Base-by-base conservation (phyloP, 176 grass and related monocot species). In the Carex parvula region DNA sequence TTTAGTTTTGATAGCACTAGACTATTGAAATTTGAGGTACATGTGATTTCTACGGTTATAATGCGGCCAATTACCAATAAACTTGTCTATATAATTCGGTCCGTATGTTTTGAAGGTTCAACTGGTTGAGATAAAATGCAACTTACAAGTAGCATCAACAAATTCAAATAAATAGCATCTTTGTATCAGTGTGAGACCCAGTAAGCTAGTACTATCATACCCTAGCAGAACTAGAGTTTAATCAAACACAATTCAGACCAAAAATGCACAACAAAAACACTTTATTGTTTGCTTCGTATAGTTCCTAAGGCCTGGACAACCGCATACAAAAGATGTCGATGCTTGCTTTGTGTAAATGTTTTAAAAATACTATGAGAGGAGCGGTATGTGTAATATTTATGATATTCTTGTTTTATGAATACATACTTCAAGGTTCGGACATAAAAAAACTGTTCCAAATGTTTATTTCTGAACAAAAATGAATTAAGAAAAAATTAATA, bases 401-500 rank as follows among this genome's bases (percentile, higher is more conserved):
- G 4, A 39, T 37, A 69, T 16, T 18, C 32, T 39, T 18, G 65
- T 69, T 69, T 64, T 3, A 69, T 4, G 2, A 7, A 69, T 39
- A 69, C 18, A 39, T 69, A 69, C 15, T 18, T 8, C 32, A 69
- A 69, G 65, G 5, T 69, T 69, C 65, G 7, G 33, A 17, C 13
- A 69, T 15, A 69, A 69, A 14, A n/a, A 33, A 37, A 13, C 17
- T 8, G 8, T 68, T 14, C 6, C 16, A 39, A 33, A 8, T 2
- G 2, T 68, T 68, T 18, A 17, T 18, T 6, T 68, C 32, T 32
- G 15, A 68, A 68, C 30, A 37, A 37, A 68, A 68, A 68, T 67
- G 64, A 41, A 83, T 33, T 33, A 74, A 90, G 60, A 8, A 81
- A 48, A 64, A 70, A 76, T 2, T 63, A 59, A 84, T 30, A 55